Percentiles rank a stretch among this genome's conserved stretches.
phyloP scores from a whole-genome alignment of 805 yeast genomes.

The Myxozyma neglecta region DNA sequence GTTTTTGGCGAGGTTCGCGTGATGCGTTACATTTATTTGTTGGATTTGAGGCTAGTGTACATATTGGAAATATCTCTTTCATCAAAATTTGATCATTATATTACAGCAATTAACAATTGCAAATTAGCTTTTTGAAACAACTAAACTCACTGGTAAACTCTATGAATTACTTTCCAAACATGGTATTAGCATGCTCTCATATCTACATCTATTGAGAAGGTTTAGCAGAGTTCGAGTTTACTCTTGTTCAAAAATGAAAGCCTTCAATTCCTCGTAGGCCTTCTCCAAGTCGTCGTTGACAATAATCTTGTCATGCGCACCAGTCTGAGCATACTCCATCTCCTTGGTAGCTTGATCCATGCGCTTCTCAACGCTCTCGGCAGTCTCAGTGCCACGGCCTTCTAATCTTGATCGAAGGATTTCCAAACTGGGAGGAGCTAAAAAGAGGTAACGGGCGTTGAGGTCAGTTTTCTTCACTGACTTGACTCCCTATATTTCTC shows the following conservation, averaged over 20 bases:
- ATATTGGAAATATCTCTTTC: too few relatives aligned
- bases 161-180: too few relatives aligned
- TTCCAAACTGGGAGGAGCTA: constrained; percentile 91
- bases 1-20: too few relatives aligned
- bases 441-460: constrained; percentile 80
- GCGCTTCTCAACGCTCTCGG: constrained; percentile 80
- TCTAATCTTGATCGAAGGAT: constrained; percentile 70
- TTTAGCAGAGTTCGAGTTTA: not conserved
- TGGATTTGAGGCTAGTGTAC: too few relatives aligned
- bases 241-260: constrained; percentile 57
- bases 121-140: too few relatives aligned
- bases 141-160: too few relatives aligned
- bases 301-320: constrained; percentile 86
- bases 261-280: constrained; percentile 80
- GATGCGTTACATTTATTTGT: too few relatives aligned
- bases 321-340: constrained; percentile 78
- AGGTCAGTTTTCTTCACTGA: constrained; percentile 79
- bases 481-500: constrained; percentile 70
- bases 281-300: constrained; percentile 89
- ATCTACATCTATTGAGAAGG: too few relatives aligned
- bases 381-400: constrained; percentile 93
- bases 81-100: too few relatives aligned
- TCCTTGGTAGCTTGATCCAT: constrained; percentile 84
- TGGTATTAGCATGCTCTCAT: too few relatives aligned
- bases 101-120: too few relatives aligned